Base-by-base conservation (phyloP, 2,329 filamentous ascomycete genomes). In the Xenosphaeropsis pyriputrescens region DNA sequence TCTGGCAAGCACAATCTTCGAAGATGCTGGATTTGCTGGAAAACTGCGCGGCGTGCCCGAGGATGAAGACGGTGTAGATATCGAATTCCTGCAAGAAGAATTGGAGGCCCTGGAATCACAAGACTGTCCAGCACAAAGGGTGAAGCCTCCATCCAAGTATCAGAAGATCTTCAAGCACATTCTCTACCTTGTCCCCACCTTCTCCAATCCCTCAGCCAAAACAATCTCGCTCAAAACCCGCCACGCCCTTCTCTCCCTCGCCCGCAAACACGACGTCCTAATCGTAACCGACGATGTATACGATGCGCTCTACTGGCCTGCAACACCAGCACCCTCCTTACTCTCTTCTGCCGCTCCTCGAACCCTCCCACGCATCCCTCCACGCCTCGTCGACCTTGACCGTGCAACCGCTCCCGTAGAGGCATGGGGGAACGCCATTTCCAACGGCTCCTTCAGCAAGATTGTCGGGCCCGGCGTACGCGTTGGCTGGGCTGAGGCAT, bases 231-330 rank as follows among this genome's bases (percentile, higher is more conserved):
- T 76, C 16, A 50, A 51, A 18, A 63, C 69, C 30, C 63, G 79
- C n/a, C 56, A 69, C 38, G 57, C 65, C 18, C 58, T 84, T 1
- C 66, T 84, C 9, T 57, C 59, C 11, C 49, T 83, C 9, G 79
- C 79, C 1, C 60, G 76, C 32, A 62, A 74, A 35, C 75, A 67
- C 46, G 76, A 84, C 50, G 75, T 75, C 2, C 58, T 84, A 14
- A 54, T 84, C 33, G 62, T 83, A 6, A 67, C 70, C 2, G 79
- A 85, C 52, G 79, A 85, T 55, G 78, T 84, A 0, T 85, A 85
- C 48, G 79, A 85, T 51, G n/a, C n/a, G n/a, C n/a, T n/a, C n/a
- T n/a, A n/a, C n/a, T n/a, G n/a, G n/a, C n/a, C n/a, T n/a, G n/a
- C n/a, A n/a, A n/a, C n/a, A n/a, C n/a, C n/a, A n/a, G n/a, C n/a